Conservation (phyloP, 2,329 filamentous ascomycete species). For the Penicillium griseofulvum region DNA sequence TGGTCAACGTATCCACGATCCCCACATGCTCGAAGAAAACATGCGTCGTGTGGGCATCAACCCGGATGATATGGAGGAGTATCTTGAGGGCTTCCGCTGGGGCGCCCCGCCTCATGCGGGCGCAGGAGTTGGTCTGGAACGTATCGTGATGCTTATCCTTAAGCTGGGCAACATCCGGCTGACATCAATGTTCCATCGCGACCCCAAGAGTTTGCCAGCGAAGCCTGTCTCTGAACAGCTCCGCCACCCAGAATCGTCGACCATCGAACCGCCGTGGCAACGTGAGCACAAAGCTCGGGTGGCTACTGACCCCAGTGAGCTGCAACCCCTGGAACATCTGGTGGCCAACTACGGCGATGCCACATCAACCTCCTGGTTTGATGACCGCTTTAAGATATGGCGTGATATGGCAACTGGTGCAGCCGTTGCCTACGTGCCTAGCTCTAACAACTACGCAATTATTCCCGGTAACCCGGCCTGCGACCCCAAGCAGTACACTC, state of each 20-base stretch:
- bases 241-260: constrained; percentile 86
- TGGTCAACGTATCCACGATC: constrained; percentile 87
- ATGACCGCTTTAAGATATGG: constrained; percentile 85
- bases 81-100: constrained; percentile 83
- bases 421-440: constrained; percentile 77
- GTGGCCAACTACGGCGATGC: constrained; percentile 95
- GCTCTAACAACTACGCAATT: constrained; percentile 71
- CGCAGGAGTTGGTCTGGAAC: constrained; percentile 85
- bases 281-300: constrained; percentile 38
- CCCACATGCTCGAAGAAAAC: constrained; percentile 68
- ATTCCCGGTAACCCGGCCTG: constrained; percentile 86
- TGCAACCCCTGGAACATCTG: constrained; percentile 77
- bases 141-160: constrained; percentile 80
- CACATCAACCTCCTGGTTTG: constrained; percentile 89
- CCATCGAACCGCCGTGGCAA: constrained; percentile 66
- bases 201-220: constrained; percentile 80
- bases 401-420: constrained; percentile 75
- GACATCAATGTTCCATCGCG: constrained; percentile 80
- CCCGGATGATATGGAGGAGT: constrained; percentile 83
- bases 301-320: constrained; percentile 49
- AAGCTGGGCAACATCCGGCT: constrained; percentile 86
- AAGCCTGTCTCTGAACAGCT: constrained; percentile 62
- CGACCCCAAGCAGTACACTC: constrained; percentile 70
- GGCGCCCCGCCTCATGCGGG: constrained; percentile 87
- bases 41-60: constrained; percentile 75